Base-by-base conservation (phyloP, 768 basidiomycete genomes). In the Suillus subalutaceus region DNA sequence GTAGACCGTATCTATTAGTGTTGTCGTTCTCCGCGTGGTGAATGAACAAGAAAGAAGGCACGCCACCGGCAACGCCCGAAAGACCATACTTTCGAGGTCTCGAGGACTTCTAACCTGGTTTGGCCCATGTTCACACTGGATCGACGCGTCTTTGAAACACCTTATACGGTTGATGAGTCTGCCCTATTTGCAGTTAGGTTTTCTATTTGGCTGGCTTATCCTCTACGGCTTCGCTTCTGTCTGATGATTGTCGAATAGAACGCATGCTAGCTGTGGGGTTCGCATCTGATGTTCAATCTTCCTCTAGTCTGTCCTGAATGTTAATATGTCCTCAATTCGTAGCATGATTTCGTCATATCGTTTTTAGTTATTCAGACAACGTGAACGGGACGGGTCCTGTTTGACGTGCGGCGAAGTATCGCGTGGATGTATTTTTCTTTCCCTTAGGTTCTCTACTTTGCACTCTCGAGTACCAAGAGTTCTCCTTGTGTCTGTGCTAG, bases 171-270 rank as follows among this genome's bases (percentile, higher is more conserved):
- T 32, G 53, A 32, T 55, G n/a, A n/a, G 26, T 30, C 53, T 32
- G 16, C 58, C 7, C 9, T 23, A 41, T 59, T 59, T 59, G 40
- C 58, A 59, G 15, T 18, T 30, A 10, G 9, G 23, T 10, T 59
- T 59, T 41, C 58, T 26, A 18, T 59, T 30, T 58, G n/a, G n/a
- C 38, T 38, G n/a, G 15, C 15, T 37, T n/a, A 37, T 38, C 20
- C 35, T 35, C 20, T 52, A n/a, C 6, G 13, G 23, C 50, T 53
- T 53, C 30, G 26, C 26, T 53, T 53, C 52, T 53, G 23, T 50
- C 48, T 32, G 53, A 55, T 55, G 53, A 55, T 55, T 32, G 53
- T 55, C 53, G 18, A 55, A 20, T 55, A 20, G 53, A 55, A 55
- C 53, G 18, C 53, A 32, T 55, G 53, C 9, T 55, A 35, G 35